Base-by-base conservation (phyloP, 2,329 filamentous ascomycete genomes). In the Aspergillus sp. region DNA sequence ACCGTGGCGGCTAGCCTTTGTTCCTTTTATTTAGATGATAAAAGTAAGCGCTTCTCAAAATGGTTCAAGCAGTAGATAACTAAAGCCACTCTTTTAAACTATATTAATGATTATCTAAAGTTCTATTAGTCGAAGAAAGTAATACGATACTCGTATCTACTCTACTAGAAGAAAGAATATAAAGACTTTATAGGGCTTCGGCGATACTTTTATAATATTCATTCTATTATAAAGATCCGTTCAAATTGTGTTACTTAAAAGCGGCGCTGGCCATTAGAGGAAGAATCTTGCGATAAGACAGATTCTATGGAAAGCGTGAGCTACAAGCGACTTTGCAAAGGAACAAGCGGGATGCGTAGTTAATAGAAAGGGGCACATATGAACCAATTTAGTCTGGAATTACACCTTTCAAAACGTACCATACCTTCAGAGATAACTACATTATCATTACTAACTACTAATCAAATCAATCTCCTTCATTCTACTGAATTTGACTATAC, bases 81-180 rank as follows among this genome's bases (percentile, higher is more conserved):
- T 2, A 63, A 63, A 26, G 18, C 54, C 3, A 63, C 54, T 18
- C 36, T 63, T 2, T 24, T 63, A 11, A 63, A 59, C n/a, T 49
- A 63, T 18, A 63, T 61, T 55, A 18, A 63, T 42, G 2, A 7
- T 12, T 52, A 63, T 16, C 12, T 61, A 22, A 36, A 49, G 11
- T 14, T 2, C 2, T 32, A 49, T 6, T 12, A 22, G 16, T 26
- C 45, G 1, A 18, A 32, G 32, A 22, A 20, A 26, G 11, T 7
- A 14, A 32, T 52, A n/a, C 20, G n/a, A 12, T 61, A 46, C 32
- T 56, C 59, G 16, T 45, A 61, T 45, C 59, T 49, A 5, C 54
- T 29, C 10, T 61, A 42, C 31, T 11, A 11, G 12, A n/a, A 46
- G 2, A 55, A 54, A 29, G 14, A 49, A 4, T 58, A 61, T 31